Base-by-base conservation (phyloP, 495 filamentous ascomycete species). In the Usnea hakonensis region DNA sequence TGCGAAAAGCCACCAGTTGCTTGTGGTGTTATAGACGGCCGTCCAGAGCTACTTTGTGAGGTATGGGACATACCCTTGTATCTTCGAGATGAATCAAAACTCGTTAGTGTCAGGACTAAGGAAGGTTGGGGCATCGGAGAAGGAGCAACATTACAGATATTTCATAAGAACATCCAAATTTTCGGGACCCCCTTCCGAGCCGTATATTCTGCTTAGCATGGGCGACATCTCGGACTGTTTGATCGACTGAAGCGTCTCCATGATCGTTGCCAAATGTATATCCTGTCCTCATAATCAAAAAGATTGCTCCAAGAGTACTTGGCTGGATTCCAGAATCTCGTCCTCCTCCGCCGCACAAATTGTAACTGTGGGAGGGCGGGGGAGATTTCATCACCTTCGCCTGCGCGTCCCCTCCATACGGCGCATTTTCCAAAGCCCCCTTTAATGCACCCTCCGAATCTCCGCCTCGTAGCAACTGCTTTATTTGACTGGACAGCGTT, bases 201-300 rank as follows among this genome's bases (percentile, higher is more conserved):
- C 74, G 71, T 89, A 92, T 63, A 95, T 88, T 17, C 86, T 80
- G 71, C 84, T 83, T 57, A 96, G 75, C 70, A 96, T 84, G 2
- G 88, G 86, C 36, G 86, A 87, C 90, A 96, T 95, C 68, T 96
- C 91, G 54, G 86, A 85, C 72, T 90, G 89, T 65, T 91, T 89
- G 72, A 95, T 95, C 13, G 87, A 89, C 74, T 95, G 90, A 63
- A 96, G 78, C 43, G 95, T 90, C 74, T 96, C 91, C 38, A 87
- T 85, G 11, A 96, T 87, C 13, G 88, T 89, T 44, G 87, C 83
- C 61, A 93, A 77, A 70, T 94, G 90, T 17, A 89, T 74, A 64
- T 95, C 90, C 88, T 81, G 66, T 14, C 23, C 17, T 5, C 7
- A 4, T 14, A n/a, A 48, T 55, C n/a, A 68, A 46, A 26, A 28